Evolutionary conservation across 805 yeast species (phyloP), one percentile per base, ranked within the genome.

Genomic region (Lachancea fermentati): DNA sequence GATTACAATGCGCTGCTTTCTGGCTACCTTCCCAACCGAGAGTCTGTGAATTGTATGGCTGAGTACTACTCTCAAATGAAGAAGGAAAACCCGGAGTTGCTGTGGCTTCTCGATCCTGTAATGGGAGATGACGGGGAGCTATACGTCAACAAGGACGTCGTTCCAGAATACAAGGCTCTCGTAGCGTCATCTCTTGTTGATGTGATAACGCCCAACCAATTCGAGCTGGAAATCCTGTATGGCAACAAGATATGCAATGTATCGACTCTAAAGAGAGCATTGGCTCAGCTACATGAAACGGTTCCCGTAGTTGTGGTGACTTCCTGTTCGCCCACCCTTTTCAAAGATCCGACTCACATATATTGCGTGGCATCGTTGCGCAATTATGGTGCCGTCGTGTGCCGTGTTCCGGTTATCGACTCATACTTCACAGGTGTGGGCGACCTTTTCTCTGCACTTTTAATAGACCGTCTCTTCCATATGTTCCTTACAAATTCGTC

Each of bases 371-470:
- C 74, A 8, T 73, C 78, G 1, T 53, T 71, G 4, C 39, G 42
- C 5, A 56, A 41, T 15, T 28, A 41, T 19, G 37, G 35, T 14
- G 54, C 65, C 1, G 46, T 59, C 29, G 53, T 57, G 13, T 52
- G 45, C 51, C 69, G 71, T 48, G 71, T 83, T 11, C 82, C 85
- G 2, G 67, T 71, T 26, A 74, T 86, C 31, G 77, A 81, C 40
- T 80, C 91, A 4, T 87, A 91, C 58, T 91, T 89, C 63, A 86
- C 96, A 0, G 97, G 97, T 1, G 95, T 93, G 0, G 97, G 97
- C 5, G 97, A 89, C 54, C 62, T 89, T 31, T 89, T 91, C 52
- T 81, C 95, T 0, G 91, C 95, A 0, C 60, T 89, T 30, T 59
- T 88, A 24, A 51, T 85, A 4, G 94, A 83, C 58, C 73, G 85